Evolutionary conservation across 768 basidiomycete species (phyloP), one percentile per base, ranked within the genome.

Genomic region (Pholiota conissans): DNA sequence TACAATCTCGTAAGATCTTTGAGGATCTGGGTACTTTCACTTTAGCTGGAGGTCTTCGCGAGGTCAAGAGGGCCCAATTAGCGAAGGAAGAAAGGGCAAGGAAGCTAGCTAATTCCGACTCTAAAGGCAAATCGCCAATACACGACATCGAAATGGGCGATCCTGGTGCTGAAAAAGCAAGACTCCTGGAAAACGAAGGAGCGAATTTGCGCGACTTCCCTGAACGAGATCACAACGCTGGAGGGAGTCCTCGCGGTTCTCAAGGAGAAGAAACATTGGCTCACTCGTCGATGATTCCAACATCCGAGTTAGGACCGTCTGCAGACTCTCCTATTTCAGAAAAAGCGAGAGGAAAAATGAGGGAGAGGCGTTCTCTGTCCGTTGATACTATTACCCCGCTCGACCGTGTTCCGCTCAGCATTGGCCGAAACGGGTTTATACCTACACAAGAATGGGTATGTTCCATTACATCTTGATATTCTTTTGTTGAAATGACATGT

Each of bases 401-500:
- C 48, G 89, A 93, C 57, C 82, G 84, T 28, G 73, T 84, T 22
- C 85, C 89, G n/a, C 79, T 83, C 28, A 87, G 85, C 11, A 83
- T 95, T 16, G 94, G 94, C 27, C 81, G 90, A 62, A 95, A 93
- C 69, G 93, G 94, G 2, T 99, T 98, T 72, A 79, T 95, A 7
- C 95, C 97, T 10, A 97, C 94, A 3, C 93, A 97, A 69, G 93
- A 94, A 84, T 99, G 97, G 96, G 94, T 93, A 61, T 55, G 81
- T n/a, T 18, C 51, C 60, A 29, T 65, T 24, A 26, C 10, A 11
- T 37, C 50, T 49, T 52, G 10, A 45, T 47, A 24, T 9, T 24
- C 16, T 49, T 32, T 27, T 18, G 10, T 37, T 26, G 8, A 26
- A 48, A 11, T 32, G 30, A 32, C 7, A 32, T 32, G 10, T 22